Percentiles rank a stretch among this genome's conserved stretches.
phyloP scores from a whole-genome alignment of 2,329 filamentous ascomycete genomes.

The Diaporthe ilicicola region DNA sequence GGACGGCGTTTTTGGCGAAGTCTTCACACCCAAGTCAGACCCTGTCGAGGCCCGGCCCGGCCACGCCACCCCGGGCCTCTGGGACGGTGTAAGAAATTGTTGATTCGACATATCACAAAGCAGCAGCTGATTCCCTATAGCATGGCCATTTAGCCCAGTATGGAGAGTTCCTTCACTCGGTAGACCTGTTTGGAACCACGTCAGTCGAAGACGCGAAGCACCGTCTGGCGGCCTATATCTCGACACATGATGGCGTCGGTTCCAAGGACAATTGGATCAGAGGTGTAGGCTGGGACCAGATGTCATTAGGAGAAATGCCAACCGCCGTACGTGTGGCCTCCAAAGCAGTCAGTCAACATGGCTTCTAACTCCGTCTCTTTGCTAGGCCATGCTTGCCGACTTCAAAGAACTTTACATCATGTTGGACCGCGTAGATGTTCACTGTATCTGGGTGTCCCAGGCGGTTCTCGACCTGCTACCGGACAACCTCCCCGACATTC shows the following conservation, averaged over 20 bases:
- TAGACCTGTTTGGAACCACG: slow-evolving; percentile 68
- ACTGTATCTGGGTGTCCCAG: slow-evolving; percentile 75
- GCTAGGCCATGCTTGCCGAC: slow-evolving; percentile 61
- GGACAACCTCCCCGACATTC: slow-evolving; percentile 57
- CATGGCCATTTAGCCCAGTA: slow-evolving; percentile 74
- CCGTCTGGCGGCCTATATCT: slow-evolving; percentile 62
- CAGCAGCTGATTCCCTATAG: neutral
- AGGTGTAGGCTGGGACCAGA: slow-evolving; percentile 77
- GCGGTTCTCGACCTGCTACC: slow-evolving; percentile 70
- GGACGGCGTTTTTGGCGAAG: slow-evolving; percentile 58
- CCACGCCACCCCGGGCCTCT: slow-evolving; percentile 71
- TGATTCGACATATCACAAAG: no score
- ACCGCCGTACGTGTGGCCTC: slow-evolving; percentile 59
- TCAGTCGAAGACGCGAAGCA: slow-evolving; percentile 62
- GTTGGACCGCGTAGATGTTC: slow-evolving; percentile 75
- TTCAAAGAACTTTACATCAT: slow-evolving; percentile 70
- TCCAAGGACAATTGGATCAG: slow-evolving; percentile 67
- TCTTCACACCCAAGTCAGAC: slow-evolving; percentile 45
- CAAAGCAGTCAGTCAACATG: neutral
- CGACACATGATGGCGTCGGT: slow-evolving; percentile 58
- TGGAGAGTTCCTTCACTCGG: slow-evolving; percentile 72
- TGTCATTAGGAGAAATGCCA: slow-evolving; percentile 70
- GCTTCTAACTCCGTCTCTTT: neutral
- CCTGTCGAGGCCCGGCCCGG: slow-evolving; percentile 50
- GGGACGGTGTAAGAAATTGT: slow-evolving; percentile 62